Base-by-base conservation (phyloP, 2,329 filamentous ascomycete species). In the Ploettnerulaceae sp. region DNA sequence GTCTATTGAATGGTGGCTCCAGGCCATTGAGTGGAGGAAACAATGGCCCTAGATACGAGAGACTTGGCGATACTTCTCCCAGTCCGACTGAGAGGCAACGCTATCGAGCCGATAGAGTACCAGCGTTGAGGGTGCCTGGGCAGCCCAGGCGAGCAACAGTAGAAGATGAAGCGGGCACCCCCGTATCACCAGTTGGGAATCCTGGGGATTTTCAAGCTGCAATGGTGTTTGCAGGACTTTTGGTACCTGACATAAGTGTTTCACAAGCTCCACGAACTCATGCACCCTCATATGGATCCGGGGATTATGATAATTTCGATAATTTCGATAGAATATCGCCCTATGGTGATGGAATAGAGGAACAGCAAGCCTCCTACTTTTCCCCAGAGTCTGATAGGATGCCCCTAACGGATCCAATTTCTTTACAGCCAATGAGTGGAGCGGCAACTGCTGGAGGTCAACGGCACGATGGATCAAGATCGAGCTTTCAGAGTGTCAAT, bases 351-450 rank as follows among this genome's bases (percentile, higher is more conserved):
- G 28, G 47, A 21, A 45, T 45, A 7, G 60, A 64, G 17, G 42
- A 54, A 17, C 49, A 56, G 25, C 42, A 54, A 25, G 26, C 44
- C n/a, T 53, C 52, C 26, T 71, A 68, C 45, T 66, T 71, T 47
- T 28, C 52, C 9, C 44, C 57, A 1, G 61, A 82, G 51, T 81
- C 78, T 5, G 80, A 84, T 60, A 69, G 69, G 31, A 70, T 76
- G 11, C 80, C 80, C 20, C 67, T 84, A 40, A 84, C 80, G 1
- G 73, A 80, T 55, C 62, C 67, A 45, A 70, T 67, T 48, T 71
- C 76, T 52, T 62, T 81, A 33, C 73, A 79, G 52, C 77, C 78
- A 33, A 76, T 81, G 33, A 75, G 72, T 52, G 74, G 75, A 14
- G 69, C 69, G 14, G 48, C 56, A 15, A 63, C 63, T 15, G 67